A percentile compares a stretch with the other conserved stretches of the same genome.
phyloP scores from a whole-genome alignment of 2,329 filamentous ascomycete genomes.

The Lachnellula hyalina region DNA sequence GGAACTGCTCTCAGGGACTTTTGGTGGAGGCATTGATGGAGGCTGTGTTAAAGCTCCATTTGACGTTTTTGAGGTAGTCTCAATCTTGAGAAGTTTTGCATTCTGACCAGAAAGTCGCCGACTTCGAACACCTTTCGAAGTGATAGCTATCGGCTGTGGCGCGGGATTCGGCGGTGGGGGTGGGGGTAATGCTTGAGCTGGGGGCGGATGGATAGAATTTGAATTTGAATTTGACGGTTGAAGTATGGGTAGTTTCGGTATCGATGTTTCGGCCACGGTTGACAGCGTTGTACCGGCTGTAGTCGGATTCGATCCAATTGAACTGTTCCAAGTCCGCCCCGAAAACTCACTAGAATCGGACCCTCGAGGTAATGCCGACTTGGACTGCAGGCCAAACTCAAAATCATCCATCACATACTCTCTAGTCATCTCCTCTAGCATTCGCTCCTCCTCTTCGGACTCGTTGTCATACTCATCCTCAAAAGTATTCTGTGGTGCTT shows the following conservation, averaged over 20 bases:
- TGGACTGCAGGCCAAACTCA: constrained; percentile 63
- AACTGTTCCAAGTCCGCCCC: constrained; percentile 76
- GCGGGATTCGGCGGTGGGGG: constrained; percentile 37
- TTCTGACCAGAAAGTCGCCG: constrained; percentile 77
- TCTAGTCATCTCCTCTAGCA: constrained; percentile 82
- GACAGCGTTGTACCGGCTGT: constrained; percentile 64
- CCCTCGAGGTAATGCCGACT: constrained; percentile 66
- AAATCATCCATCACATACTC: constrained; percentile 82
- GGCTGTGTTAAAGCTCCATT: constrained; percentile 18
- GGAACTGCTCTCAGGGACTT: constrained; percentile 12
- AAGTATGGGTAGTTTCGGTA: constrained; percentile 24
- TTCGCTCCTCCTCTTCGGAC: constrained; percentile 66
- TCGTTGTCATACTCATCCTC: constrained; percentile 59
- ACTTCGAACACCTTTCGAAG: constrained; percentile 57
- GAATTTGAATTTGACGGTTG: constrained; percentile 2
- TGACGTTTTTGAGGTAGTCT: constrained; percentile 48
- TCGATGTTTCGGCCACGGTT: constrained; percentile 58
- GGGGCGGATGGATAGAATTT: constrained; percentile 20
- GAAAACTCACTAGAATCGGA: constrained; percentile 78
- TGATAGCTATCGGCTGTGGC: constrained; percentile 38
- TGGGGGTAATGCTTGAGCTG: constrained; percentile 30
- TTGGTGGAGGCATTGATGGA: constrained; percentile 26
- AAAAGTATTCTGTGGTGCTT: constrained; percentile 31
- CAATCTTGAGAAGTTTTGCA: constrained; percentile 80
- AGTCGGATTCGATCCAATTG: constrained; percentile 65